These are phyloP conservation scores for Pseudotulostoma volvatum DNA, from an alignment of 495 filamentous ascomycete species.

Conservation along the genomic window DNA sequence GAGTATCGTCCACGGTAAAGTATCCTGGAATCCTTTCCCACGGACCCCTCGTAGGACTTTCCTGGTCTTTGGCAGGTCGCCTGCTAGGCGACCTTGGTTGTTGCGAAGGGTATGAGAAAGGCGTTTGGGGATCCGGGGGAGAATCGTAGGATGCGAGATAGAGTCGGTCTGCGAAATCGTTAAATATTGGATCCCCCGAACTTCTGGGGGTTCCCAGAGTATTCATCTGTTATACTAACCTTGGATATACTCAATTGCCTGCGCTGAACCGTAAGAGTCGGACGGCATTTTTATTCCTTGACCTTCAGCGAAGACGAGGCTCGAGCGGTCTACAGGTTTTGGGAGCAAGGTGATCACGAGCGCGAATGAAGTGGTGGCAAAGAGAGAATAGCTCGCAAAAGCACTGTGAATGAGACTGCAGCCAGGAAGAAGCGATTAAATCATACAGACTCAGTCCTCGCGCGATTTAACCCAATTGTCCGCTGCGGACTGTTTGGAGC, in stretches of 20 bases:
- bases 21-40: slow-evolving; percentile 59
- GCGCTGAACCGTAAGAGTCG: slow-evolving; percentile 39
- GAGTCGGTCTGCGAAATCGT: slow-evolving; percentile 52
- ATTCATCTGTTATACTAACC: slow-evolving; percentile 26
- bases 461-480: too few species aligned
- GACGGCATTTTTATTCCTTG: slow-evolving; percentile 20
- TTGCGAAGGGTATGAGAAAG: slow-evolving; percentile 65
- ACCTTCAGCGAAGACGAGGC: neutral
- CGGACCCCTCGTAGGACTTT: slow-evolving; percentile 30
- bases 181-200: slow-evolving; percentile 3
- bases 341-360: neutral
- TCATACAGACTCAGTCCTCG: too few species aligned
- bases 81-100: slow-evolving; percentile 55
- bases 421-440: neutral
- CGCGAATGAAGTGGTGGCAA: neutral
- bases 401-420: neutral
- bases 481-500: too few species aligned
- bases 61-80: slow-evolving; percentile 49
- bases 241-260: slow-evolving; percentile 67
- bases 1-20: slow-evolving; percentile 83
- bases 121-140: slow-evolving; percentile 58
- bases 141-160: slow-evolving; percentile 88
- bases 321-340: neutral
- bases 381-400: neutral
- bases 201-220: neutral